Evolutionary conservation across 2,329 filamentous ascomycete species (phyloP).

Genomic region (Pezicula neosporulosa): DNA sequence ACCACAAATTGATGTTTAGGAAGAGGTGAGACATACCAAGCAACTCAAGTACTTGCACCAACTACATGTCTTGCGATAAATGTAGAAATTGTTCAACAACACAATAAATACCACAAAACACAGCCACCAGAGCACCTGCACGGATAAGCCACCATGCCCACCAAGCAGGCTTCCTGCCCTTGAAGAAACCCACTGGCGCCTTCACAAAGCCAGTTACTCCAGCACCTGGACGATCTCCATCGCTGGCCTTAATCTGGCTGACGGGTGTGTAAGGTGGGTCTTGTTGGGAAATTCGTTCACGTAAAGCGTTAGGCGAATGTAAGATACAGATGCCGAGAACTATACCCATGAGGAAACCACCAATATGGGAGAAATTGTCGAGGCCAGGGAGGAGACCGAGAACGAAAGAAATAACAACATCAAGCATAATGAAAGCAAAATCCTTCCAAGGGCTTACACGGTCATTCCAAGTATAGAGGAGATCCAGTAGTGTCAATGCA

Average conservation of each 20-base stretch:
- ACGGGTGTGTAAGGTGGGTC: conserved; percentile 72
- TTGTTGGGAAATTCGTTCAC: conserved; percentile 64
- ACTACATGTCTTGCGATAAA: conserved; percentile 67
- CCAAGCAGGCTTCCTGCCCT: conserved; percentile 88
- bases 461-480: conserved; percentile 89
- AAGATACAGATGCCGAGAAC: conserved; percentile 82
- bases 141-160: conserved; percentile 96
- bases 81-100: conserved; percentile 88
- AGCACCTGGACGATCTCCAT: conserved; percentile 16
- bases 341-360: conserved; percentile 90
- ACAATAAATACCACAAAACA: conserved; percentile 81
- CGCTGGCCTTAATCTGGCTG: conserved; percentile 39
- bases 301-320: conserved; percentile 79
- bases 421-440: conserved; percentile 80
- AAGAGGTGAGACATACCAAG: conserved; percentile 59
- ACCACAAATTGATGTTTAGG: neutral
- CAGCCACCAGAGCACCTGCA: conserved; percentile 72
- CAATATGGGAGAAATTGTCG: conserved; percentile 97
- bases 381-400: conserved; percentile 87
- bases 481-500: conserved; percentile 80
- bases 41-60: conserved; percentile 98
- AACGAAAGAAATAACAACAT: conserved; percentile 86
- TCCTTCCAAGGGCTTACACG: conserved; percentile 76
- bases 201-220: conserved; percentile 46
- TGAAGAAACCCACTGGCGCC: conserved; percentile 77